phyloP scores from a whole-genome alignment of 2,329 filamentous ascomycete genomes.

The Arthroderma uncinatum region DNA sequence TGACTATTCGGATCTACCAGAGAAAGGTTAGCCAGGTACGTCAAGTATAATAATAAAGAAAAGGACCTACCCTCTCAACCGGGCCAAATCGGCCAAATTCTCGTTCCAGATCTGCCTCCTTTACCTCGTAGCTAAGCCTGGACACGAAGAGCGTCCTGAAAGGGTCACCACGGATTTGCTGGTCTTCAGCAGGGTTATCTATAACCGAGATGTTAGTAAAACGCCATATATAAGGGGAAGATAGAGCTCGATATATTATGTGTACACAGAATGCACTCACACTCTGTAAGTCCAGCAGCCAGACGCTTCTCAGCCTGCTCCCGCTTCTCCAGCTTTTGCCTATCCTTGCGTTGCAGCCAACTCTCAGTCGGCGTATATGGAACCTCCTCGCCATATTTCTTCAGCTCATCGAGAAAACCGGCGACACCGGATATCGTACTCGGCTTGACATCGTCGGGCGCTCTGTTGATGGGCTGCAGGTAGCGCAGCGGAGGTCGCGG shows the following conservation, averaged over 20 bases:
- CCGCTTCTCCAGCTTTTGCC: conserved; percentile 70
- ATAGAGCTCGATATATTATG: background rate
- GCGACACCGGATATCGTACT: conserved; percentile 62
- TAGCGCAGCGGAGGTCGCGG: conserved; percentile 85
- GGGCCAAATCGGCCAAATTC: conserved; percentile 90
- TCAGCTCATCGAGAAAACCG: conserved; percentile 59
- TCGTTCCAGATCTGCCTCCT: conserved; percentile 78
- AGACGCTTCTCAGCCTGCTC: conserved; percentile 52
- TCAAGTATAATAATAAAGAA: background rate
- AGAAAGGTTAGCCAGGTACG: conserved; percentile 12
- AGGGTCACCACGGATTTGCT: conserved; percentile 81
- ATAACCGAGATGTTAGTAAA: background rate
- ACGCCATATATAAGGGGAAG: background rate
- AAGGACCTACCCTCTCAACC: conserved; percentile 66
- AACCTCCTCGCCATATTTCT: conserved; percentile 67
- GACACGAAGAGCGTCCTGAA: conserved; percentile 93
- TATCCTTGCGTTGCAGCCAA: conserved; percentile 79
- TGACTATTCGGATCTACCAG: conserved; percentile 70
- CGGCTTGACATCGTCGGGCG: conserved; percentile 71
- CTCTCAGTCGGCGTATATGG: conserved; percentile 76
- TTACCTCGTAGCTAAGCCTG: conserved; percentile 78
- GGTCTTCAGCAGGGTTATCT: conserved; percentile 76
- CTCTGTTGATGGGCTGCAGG: conserved; percentile 69
- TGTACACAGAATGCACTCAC: conserved; percentile 36
- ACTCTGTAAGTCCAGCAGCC: conserved; percentile 53